Conservation (phyloP, 192 early-diverging fungal genomes). For the Coemansia sp. region DNA sequence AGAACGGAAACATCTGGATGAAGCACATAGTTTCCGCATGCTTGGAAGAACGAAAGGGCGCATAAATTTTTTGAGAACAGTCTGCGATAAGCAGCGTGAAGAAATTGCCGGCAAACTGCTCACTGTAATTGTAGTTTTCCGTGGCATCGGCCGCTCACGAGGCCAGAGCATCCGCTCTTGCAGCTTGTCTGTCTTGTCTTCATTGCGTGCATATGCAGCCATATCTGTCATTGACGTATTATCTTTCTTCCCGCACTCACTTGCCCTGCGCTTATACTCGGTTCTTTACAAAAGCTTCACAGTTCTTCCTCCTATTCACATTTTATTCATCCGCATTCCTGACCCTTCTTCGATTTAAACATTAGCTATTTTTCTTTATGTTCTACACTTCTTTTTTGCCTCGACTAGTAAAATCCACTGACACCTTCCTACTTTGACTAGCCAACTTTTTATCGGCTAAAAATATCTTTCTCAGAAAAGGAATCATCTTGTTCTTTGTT, state of each 20-base stretch:
- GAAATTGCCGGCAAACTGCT: not conserved
- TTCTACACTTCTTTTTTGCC: not conserved
- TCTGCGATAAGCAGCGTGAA: not conserved
- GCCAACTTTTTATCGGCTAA: not conserved
- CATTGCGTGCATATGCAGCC: not conserved
- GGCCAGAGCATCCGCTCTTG: not conserved
- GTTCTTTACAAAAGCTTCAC: not conserved
- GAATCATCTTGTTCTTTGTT: not conserved
- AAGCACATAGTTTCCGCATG: not conserved
- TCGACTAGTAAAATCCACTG: not conserved
- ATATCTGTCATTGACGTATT: not conserved
- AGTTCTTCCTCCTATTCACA: not conserved
- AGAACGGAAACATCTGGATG: not conserved
- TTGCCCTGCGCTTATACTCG: not conserved
- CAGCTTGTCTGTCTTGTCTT: not conserved
- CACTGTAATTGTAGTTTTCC: not conserved
- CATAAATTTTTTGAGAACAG: not conserved
- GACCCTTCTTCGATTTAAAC: not conserved
- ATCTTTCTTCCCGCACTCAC: not conserved
- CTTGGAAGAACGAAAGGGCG: not conserved
- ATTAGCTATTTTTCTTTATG: not conserved
- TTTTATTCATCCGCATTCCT: not conserved
- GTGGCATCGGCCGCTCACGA: not conserved
- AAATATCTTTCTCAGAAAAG: not conserved
- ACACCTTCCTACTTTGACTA: not conserved